Conservation (phyloP, 2,329 filamentous ascomycete species). For the Alternaria metachromatica region DNA sequence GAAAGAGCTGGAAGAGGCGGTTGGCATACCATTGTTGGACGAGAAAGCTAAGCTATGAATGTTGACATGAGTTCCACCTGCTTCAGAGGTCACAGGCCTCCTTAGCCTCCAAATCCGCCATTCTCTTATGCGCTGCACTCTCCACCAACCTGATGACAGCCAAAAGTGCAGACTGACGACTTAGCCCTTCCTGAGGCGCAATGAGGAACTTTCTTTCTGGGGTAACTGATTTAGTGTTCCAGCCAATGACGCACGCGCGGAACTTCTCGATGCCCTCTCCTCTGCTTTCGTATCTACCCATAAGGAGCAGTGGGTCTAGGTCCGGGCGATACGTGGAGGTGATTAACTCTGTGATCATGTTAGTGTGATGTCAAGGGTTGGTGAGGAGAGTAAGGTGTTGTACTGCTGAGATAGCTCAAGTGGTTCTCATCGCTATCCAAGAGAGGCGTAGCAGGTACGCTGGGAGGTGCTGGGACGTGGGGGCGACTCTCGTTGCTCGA, state of each 20-base stretch:
- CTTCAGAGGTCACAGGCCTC: background rate
- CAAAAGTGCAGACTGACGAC: background rate
- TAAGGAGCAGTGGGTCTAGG: background rate
- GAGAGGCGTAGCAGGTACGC: background rate
- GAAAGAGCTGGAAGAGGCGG: constrained; percentile 76
- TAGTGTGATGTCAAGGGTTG: background rate
- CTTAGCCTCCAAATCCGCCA: background rate
- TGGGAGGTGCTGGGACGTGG: background rate
- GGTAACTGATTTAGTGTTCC: background rate
- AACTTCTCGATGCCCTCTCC: background rate
- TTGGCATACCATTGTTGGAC: constrained; percentile 70
- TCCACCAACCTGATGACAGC: background rate
- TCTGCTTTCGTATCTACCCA: background rate
- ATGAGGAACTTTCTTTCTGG: background rate
- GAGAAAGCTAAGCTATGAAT: constrained; percentile 37
- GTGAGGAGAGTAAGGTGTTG: background rate
- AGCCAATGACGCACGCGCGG: background rate
- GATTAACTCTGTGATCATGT: background rate
- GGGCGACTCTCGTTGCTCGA: background rate
- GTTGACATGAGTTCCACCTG: accelerated
- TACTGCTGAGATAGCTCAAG: background rate
- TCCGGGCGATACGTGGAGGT: background rate
- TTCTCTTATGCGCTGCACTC: background rate
- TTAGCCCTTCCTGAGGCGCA: background rate
- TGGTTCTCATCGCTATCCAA: background rate